phyloP scores from a whole-genome alignment of 2,329 filamentous ascomycete species.

The Aspergillus terreus region DNA sequence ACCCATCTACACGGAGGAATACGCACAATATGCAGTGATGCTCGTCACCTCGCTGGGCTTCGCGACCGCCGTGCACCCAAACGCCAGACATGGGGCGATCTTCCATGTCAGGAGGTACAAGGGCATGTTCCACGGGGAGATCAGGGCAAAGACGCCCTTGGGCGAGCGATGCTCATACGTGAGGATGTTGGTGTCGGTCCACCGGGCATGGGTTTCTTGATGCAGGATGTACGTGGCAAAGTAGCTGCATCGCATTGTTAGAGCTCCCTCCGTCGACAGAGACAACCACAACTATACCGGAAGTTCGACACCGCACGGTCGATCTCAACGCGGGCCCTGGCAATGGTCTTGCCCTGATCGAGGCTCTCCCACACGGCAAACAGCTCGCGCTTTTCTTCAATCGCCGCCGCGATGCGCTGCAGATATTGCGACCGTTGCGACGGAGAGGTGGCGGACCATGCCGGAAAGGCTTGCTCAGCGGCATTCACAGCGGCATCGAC shows the following conservation, averaged over 20 bases:
- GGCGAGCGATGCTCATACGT: conserved; percentile 20
- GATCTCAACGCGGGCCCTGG: conserved; percentile 13
- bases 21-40: conserved; percentile 13
- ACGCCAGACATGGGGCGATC: conserved; percentile 18
- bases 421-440: conserved; percentile 11
- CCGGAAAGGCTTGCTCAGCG: conserved; percentile 11
- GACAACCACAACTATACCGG: conserved; percentile 3
- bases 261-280: no score
- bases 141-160: conserved; percentile 15
- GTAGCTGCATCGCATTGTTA: conserved; percentile 1
- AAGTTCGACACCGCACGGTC: conserved; percentile 17
- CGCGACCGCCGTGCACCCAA: conserved; percentile 17
- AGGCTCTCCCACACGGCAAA: conserved; percentile 17
- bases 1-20: not conserved
- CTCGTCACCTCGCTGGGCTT: conserved; percentile 18
- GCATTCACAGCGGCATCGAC: conserved; percentile 13
- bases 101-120: conserved; percentile 19
- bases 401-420: conserved; percentile 9
- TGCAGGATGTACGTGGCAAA: conserved; percentile 10
- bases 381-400: conserved; percentile 9
- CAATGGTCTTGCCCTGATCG: conserved; percentile 15
- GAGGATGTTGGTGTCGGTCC: conserved; percentile 8
- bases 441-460: conserved; percentile 13
- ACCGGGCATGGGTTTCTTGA: conserved; percentile 7
- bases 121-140: conserved; percentile 20